Evolutionary conservation across 352 stramenopile genomes (phyloP).

Genomic region (Peronospora belbahrii): DNA sequence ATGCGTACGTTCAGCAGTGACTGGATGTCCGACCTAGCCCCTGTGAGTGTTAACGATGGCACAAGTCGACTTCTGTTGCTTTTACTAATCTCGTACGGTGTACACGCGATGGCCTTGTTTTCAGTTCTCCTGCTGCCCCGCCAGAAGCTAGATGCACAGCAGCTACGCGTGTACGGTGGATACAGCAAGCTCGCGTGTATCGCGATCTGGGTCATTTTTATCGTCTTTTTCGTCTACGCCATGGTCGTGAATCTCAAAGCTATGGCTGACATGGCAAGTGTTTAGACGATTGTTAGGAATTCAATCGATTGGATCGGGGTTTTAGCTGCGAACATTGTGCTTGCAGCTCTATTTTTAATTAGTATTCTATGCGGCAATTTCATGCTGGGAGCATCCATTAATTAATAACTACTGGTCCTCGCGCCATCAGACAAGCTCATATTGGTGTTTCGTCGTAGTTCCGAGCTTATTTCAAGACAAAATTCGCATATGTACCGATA

Average conservation of each 20-base stretch:
- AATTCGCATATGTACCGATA: too few relatives aligned
- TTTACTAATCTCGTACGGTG: conserved; percentile 48
- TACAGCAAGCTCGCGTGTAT: conserved; percentile 47
- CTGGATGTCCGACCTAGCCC: conserved; percentile 36
- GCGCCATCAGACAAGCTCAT: too few relatives aligned
- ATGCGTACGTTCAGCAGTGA: conserved; percentile 48
- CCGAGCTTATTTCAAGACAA: too few relatives aligned
- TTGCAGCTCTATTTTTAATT: too few relatives aligned
- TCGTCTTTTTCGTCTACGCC: conserved; percentile 55
- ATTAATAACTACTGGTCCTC: too few relatives aligned
- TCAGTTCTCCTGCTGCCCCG: conserved; percentile 44
- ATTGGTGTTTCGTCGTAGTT: too few relatives aligned
- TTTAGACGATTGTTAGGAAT: neutral
- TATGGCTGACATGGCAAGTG: conserved; percentile 28
- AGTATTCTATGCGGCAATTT: too few relatives aligned
- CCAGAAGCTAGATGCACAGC: conserved; percentile 60
- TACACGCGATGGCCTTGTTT: conserved; percentile 45
- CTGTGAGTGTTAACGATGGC: conserved; percentile 18
- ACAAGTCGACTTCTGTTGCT: conserved; percentile 23
- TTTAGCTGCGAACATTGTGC: too few relatives aligned
- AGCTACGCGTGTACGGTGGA: conserved; percentile 56
- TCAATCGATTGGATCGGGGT: too few relatives aligned
- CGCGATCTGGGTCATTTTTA: conserved; percentile 46
- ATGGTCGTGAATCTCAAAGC: conserved; percentile 42
- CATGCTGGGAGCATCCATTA: too few relatives aligned